Evolutionary conservation across 1,284 basidiomycete genomes (phyloP).

Genomic region (Leccinum solheimii): DNA sequence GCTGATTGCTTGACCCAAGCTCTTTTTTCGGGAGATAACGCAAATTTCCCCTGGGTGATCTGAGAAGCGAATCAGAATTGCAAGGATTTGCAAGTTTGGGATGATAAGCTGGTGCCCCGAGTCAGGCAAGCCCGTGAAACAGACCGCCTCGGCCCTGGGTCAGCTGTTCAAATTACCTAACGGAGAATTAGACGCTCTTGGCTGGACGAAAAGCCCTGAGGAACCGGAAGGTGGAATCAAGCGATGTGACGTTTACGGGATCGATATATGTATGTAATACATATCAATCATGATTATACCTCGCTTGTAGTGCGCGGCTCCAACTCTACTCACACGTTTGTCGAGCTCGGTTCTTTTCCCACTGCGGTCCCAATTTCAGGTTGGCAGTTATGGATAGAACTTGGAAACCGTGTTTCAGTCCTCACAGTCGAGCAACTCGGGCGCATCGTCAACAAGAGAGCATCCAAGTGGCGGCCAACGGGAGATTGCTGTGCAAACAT

Average conservation of each 20-base stretch:
- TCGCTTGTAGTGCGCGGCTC: not conserved
- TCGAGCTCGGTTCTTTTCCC: slow-evolving; percentile 14
- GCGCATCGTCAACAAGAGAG: not conserved
- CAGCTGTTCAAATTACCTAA: not conserved
- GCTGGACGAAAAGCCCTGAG: slow-evolving; percentile 5
- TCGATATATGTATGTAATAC: slow-evolving; percentile 2
- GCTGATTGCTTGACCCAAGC: slow-evolving; percentile 2
- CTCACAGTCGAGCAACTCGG: not conserved
- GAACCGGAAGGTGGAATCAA: slow-evolving; percentile 1
- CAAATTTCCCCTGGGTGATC: not conserved
- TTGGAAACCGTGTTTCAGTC: slow-evolving; percentile 7
- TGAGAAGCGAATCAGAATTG: slow-evolving; percentile 1
- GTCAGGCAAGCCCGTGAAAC: not conserved
- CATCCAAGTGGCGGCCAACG: not conserved
- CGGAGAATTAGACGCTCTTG: not conserved
- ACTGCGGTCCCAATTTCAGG: slow-evolving; percentile 3
- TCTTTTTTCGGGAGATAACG: not conserved
- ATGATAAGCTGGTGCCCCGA: not conserved
- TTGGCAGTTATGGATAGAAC: slow-evolving; percentile 1
- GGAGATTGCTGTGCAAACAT: not conserved
- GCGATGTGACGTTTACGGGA: slow-evolving; percentile 11
- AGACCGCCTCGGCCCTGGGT: not conserved
- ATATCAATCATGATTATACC: not conserved
- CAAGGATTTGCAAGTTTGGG: not conserved
- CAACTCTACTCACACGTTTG: slow-evolving; percentile 21